Evolutionary conservation across 73 alveolate species (phyloP), one percentile per base, ranked within the genome.

Genomic region (Paramecium sexaurelia): DNA sequence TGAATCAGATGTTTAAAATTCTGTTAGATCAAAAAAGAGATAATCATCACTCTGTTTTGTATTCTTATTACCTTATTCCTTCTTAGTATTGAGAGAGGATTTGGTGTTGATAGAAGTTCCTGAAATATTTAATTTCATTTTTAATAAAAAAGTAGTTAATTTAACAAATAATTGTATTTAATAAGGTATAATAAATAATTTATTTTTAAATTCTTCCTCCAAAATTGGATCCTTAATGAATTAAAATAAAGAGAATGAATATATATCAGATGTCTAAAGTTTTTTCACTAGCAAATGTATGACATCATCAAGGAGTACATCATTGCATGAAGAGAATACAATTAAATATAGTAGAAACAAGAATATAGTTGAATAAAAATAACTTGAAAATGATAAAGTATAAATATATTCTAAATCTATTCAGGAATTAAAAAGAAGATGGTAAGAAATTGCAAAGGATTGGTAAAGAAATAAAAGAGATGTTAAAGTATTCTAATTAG

Each of bases 11-110:
- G 47, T 11, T 19, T 71, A 71, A 36, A 71, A 71, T 32, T 71
- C 86, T 71, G 86, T 71, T 33, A 71, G 43, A 71, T 71, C 86
- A 71, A 71, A 71, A 37, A 71, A 37, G 20, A 71, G 55, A 33
- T 71, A 1, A 3, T 71, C 86, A n/a, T 32, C 55, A 71, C 11
- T 32, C 43, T 71, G 5, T 35, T 71, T 71, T 19, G 8, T n/a
- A 32, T 71, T 40, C 55, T 71, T 71, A n/a, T 5, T 17, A 71
- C 35, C 32, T 33, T 35, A 35, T 3, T 27, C 86, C 35, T 35
- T 1, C 36, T 37, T 37, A 1, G 86, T 71, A 3, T n/a, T 71
- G 17, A 71, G 9, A 5, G 86, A 51, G 27, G 67, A 51, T 51
- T 51, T 51, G 11, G 67, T 51, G 29, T 51, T 51, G 7, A 51